phyloP scores from a whole-genome alignment of 2,329 filamentous ascomycete species.

The Xylariaceae sp. region DNA sequence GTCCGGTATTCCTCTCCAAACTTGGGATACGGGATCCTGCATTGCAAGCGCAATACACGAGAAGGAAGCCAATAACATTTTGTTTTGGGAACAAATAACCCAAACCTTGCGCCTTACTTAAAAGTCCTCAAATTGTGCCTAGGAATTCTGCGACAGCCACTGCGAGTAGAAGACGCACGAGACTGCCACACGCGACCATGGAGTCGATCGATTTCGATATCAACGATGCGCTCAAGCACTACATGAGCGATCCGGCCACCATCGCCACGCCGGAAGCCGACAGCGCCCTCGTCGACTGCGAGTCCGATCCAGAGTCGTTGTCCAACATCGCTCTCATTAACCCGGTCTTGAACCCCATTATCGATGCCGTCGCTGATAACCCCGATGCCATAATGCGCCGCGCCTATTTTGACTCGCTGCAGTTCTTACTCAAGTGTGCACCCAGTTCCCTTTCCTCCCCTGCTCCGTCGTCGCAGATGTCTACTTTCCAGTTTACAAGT shows the following conservation, averaged over 20 bases:
- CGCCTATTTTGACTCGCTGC: slow-evolving; percentile 86
- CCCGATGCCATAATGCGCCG: slow-evolving; percentile 84
- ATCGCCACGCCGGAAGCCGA: slow-evolving; percentile 89
- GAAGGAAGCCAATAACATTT: too few relatives aligned
- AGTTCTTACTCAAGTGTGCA: slow-evolving; percentile 95
- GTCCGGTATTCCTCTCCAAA: background rate
- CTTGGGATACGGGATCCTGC: slow-evolving; percentile 9
- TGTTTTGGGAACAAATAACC: too few relatives aligned
- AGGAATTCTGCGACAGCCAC: slow-evolving; percentile 1
- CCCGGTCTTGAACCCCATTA: slow-evolving; percentile 84
- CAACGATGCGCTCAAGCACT: slow-evolving; percentile 94
- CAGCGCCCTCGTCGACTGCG: slow-evolving; percentile 82
- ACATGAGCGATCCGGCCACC: slow-evolving; percentile 87
- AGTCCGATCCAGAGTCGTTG: slow-evolving; percentile 86
- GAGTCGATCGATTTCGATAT: slow-evolving; percentile 89
- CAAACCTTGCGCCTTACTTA: background rate
- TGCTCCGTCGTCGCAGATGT: slow-evolving; percentile 17
- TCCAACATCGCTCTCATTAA: slow-evolving; percentile 77
- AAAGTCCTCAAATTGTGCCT: background rate
- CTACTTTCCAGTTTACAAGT: slow-evolving; percentile 24
- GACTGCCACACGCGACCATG: slow-evolving; percentile 51
- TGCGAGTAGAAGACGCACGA: background rate
- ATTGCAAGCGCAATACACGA: slow-evolving; percentile 13
- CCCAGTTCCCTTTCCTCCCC: slow-evolving; percentile 54
- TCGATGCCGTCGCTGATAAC: slow-evolving; percentile 89